Conservation (phyloP, 495 filamentous ascomycete species). For the Penicillium canariense region DNA sequence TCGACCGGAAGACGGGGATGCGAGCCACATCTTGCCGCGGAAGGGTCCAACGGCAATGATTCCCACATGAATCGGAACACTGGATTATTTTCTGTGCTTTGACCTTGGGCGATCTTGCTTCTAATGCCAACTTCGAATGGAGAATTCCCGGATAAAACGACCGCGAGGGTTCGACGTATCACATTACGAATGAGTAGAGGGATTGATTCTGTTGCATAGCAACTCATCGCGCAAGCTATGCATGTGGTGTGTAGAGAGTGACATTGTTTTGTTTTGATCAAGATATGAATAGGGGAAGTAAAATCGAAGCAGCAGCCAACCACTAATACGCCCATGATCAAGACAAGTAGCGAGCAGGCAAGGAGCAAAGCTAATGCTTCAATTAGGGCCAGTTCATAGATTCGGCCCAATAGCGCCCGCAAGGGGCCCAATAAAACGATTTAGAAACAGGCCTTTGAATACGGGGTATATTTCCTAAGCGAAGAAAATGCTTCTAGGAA, state of each 20-base stretch:
- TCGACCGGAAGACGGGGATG: background rate
- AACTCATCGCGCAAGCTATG: background rate
- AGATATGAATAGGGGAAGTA: background rate
- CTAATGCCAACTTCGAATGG: background rate
- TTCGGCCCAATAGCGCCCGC: background rate
- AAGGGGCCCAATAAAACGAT: background rate
- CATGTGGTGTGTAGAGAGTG: background rate
- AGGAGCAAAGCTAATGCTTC: background rate
- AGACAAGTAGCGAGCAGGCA: background rate
- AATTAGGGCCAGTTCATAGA: background rate
- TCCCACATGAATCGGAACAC: background rate
- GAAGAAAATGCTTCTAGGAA: background rate
- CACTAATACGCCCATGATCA: background rate
- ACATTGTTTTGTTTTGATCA: background rate
- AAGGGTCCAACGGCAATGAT: constrained; percentile 6
- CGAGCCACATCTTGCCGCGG: background rate
- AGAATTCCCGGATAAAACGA: background rate
- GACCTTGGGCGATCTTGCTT: background rate
- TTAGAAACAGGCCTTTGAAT: background rate
- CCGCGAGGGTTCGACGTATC: background rate
- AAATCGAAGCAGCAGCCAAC: background rate
- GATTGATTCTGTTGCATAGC: background rate
- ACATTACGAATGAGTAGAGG: background rate
- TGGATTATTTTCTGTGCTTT: background rate
- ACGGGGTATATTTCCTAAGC: background rate